Conservation (phyloP, 2,329 filamentous ascomycete genomes). For the Colletotrichum spaethianum region DNA sequence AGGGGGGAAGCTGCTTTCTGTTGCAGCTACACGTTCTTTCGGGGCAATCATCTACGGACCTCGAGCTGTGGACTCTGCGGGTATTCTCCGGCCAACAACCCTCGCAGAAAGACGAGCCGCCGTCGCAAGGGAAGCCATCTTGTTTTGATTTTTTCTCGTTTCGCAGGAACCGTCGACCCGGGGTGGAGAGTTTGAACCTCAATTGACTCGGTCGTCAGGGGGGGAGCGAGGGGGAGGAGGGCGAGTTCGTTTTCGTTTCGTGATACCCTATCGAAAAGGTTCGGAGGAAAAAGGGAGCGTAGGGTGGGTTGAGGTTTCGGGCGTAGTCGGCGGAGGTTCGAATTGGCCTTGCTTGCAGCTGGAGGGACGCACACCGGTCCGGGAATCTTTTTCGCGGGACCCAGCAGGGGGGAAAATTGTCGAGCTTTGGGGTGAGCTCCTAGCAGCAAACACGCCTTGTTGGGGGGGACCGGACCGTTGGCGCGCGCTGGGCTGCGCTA, state of each 20-base stretch:
- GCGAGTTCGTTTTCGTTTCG: not conserved
- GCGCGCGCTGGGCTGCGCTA: not conserved
- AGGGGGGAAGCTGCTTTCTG: constrained; percentile 1
- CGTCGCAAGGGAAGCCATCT: constrained; percentile 77
- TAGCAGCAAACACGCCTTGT: constrained; percentile 21
- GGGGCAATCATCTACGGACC: constrained; percentile 59
- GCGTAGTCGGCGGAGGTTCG: constrained; percentile 22
- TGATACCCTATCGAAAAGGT: constrained; percentile 4
- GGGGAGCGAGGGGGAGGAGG: not conserved
- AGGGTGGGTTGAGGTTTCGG: constrained; percentile 35
- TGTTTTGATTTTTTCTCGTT: constrained; percentile 40
- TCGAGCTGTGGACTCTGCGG: constrained; percentile 68
- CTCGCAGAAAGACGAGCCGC: constrained; percentile 76
- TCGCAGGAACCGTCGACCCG: not conserved
- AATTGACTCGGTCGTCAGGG: constrained; percentile 13
- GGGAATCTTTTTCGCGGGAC: constrained; percentile 28
- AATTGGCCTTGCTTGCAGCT: not conserved
- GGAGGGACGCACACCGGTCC: constrained; percentile 8
- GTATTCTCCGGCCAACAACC: constrained; percentile 67
- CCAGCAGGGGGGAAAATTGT: constrained; percentile 32
- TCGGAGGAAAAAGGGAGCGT: constrained; percentile 35
- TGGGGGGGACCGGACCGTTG: constrained; percentile 23
- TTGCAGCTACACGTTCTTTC: constrained; percentile 10
- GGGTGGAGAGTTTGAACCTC: not conserved
- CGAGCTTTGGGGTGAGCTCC: constrained; percentile 39